Percentiles rank a stretch among this genome's conserved stretches.
Evolutionary conservation across 2,329 filamentous ascomycete genomes (phyloP).

Genomic region (Cercospora sp.): DNA sequence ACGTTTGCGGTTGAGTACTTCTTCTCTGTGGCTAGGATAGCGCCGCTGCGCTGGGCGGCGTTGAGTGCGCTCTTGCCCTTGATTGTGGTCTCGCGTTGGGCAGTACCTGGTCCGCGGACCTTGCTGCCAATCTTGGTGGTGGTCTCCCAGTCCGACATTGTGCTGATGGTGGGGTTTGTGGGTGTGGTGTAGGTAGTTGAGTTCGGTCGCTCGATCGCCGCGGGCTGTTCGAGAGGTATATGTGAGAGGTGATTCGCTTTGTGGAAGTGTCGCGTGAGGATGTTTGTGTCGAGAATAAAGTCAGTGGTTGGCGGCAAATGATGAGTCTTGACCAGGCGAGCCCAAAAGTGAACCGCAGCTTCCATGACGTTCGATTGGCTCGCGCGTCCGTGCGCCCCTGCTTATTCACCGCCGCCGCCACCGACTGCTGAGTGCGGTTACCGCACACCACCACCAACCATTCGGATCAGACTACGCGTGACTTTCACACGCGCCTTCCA

Average conservation of each 20-base stretch:
- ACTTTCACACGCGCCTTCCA: background rate
- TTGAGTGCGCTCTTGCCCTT: conserved; percentile 83
- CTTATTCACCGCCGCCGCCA: background rate
- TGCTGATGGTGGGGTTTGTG: conserved; percentile 19
- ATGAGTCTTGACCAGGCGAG: background rate
- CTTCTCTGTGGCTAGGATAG: conserved; percentile 84
- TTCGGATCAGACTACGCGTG: background rate
- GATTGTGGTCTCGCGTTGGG: conserved; percentile 80
- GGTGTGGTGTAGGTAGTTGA: background rate
- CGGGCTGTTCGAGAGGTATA: background rate
- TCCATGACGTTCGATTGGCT: conserved; percentile 6
- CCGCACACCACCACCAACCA: background rate
- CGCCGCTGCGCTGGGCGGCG: conserved; percentile 79
- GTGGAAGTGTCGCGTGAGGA: background rate
- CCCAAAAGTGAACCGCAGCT: conserved; percentile 5
- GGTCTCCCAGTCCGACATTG: conserved; percentile 69
- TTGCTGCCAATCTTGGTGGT: conserved; percentile 94
- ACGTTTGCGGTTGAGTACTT: conserved; percentile 81
- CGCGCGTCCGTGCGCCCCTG: background rate
- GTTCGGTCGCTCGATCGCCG: background rate
- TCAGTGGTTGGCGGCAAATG: background rate
- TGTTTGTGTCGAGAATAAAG: background rate
- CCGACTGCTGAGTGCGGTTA: background rate
- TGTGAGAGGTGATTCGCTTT: background rate
- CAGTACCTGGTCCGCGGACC: conserved; percentile 65